Percentiles rank a stretch among this genome's conserved stretches.
These are phyloP conservation scores for Brettanomyces naardenensis DNA, from an alignment of 805 yeast genomes.

Conservation along the genomic window DNA sequence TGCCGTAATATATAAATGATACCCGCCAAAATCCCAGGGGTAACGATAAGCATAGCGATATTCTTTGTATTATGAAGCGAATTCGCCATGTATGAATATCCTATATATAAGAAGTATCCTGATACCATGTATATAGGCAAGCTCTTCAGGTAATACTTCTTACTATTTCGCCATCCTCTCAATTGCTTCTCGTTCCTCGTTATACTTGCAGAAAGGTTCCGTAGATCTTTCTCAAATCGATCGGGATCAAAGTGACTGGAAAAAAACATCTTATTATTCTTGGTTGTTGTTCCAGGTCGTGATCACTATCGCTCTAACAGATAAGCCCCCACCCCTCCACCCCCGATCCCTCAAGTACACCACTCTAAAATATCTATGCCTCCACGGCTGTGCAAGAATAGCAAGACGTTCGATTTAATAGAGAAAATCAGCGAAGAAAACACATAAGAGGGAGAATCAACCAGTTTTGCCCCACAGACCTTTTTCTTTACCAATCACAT, in stretches of 20 bases:
- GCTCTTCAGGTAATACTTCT: slow-evolving; percentile 11
- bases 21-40: slow-evolving; percentile 12
- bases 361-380: too few species aligned
- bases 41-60: slow-evolving; percentile 2
- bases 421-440: too few species aligned
- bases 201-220: slow-evolving; percentile 30
- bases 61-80: slow-evolving; percentile 2
- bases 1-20: slow-evolving; percentile 10
- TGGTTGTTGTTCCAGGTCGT: too few species aligned
- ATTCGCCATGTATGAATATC: slow-evolving; percentile 11
- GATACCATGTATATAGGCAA: slow-evolving; percentile 14
- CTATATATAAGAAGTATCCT: slow-evolving; percentile 18
- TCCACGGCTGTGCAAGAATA: too few species aligned
- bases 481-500: too few species aligned
- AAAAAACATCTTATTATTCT: slow-evolving; percentile 8
- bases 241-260: slow-evolving; percentile 34
- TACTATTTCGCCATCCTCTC: slow-evolving; percentile 10
- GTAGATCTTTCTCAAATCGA: slow-evolving; percentile 35
- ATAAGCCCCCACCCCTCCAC: too few species aligned
- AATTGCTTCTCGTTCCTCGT: slow-evolving; percentile 17
- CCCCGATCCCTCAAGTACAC: too few species aligned
- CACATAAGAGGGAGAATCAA: too few species aligned
- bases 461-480: too few species aligned
- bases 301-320: too few species aligned
- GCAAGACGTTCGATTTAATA: too few species aligned